A percentile compares a stretch with the other conserved stretches of the same genome.
Conservation (phyloP, 2,329 filamentous ascomycete genomes). For the Aureobasidium leucospermi region DNA sequence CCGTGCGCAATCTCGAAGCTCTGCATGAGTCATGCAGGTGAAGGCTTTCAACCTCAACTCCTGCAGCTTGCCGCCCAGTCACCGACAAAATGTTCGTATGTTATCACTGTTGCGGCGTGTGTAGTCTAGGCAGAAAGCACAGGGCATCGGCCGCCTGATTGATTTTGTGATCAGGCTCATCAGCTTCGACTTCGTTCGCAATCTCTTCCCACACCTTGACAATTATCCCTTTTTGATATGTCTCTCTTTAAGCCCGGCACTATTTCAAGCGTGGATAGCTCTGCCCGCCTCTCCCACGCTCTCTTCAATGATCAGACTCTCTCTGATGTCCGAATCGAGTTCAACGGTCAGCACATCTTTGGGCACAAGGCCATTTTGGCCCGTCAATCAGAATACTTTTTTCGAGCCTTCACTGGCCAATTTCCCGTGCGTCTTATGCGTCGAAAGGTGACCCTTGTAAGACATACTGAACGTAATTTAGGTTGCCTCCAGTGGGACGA, state of each 20-base stretch:
- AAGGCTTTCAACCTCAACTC: background rate
- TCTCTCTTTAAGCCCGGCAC: no score
- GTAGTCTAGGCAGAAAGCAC: no score
- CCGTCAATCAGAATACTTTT: background rate
- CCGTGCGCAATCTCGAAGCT: conserved; percentile 1
- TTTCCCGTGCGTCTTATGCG: background rate
- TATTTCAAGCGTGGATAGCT: no score
- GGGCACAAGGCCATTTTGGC: background rate
- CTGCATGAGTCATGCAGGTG: background rate
- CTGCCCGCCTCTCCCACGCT: background rate
- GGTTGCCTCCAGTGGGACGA: background rate
- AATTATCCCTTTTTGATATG: no score
- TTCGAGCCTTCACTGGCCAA: background rate
- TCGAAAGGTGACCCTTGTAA: no score
- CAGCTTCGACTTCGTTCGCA: no score
- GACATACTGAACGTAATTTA: no score
- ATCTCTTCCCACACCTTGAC: no score
- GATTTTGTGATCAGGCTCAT: no score
- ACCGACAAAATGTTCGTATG: background rate
- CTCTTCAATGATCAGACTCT: background rate
- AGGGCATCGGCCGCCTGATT: no score
- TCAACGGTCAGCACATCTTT: background rate
- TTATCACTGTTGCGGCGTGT: no score
- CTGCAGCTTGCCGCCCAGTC: background rate
- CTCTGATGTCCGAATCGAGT: background rate